Evolutionary conservation across 495 filamentous ascomycete species (phyloP).

Genomic region (Talaromyces stipitatus): DNA sequence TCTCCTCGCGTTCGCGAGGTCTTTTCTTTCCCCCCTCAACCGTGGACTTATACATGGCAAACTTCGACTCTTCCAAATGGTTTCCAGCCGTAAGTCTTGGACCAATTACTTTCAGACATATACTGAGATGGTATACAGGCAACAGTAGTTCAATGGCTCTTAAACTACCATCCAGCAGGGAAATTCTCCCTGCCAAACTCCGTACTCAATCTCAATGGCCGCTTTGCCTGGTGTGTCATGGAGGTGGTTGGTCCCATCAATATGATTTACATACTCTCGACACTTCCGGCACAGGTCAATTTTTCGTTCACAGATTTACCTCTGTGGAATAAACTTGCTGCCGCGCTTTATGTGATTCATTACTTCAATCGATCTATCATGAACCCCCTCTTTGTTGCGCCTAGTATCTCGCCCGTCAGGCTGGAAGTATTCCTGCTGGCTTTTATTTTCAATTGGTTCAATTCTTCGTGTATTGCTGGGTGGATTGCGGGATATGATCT

Average conservation of each 20-base stretch:
- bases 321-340: constrained; percentile 24
- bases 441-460: constrained; percentile 66
- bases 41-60: constrained; percentile 41
- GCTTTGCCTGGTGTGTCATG: constrained; percentile 79
- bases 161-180: constrained; percentile 62
- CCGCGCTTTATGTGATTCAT: constrained; percentile 50
- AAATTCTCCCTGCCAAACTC: constrained; percentile 70
- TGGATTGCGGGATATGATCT: constrained; percentile 59
- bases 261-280: constrained; percentile 68
- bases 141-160: constrained; percentile 54
- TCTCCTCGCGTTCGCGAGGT: constrained; percentile 16
- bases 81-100: constrained; percentile 39
- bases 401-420: constrained; percentile 86
- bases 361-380: constrained; percentile 85
- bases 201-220: constrained; percentile 79
- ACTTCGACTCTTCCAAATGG: constrained; percentile 42
- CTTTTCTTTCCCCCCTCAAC: constrained; percentile 47
- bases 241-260: constrained; percentile 70
- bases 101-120: not conserved
- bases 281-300: constrained; percentile 39
- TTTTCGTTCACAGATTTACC: constrained; percentile 13
- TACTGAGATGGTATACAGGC: constrained; percentile 26
- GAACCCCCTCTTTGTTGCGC: constrained; percentile 68
- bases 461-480: constrained; percentile 65
- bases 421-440: constrained; percentile 52